A percentile compares a stretch with the other conserved stretches of the same genome.
These are phyloP conservation scores for Metarhizium anisopliae DNA, from an alignment of 2,329 filamentous ascomycete species.

Conservation along the genomic window DNA sequence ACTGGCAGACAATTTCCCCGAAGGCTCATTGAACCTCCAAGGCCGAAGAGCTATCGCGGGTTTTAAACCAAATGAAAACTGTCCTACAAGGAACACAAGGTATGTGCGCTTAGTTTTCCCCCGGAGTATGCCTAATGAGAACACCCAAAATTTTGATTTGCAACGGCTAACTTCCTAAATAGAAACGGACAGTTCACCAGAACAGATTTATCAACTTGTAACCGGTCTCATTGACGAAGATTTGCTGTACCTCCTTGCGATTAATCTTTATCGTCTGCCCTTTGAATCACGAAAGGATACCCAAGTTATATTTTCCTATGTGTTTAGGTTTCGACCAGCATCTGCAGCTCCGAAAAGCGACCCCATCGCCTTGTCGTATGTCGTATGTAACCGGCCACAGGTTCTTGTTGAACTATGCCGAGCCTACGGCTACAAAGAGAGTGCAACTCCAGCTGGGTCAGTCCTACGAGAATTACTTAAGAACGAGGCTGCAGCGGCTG, in stretches of 20 bases:
- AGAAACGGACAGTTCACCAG: slow-evolving; percentile 81
- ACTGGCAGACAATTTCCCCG: slow-evolving; percentile 10
- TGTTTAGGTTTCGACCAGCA: slow-evolving; percentile 78
- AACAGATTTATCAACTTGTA: slow-evolving; percentile 81
- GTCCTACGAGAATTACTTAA: slow-evolving; percentile 83
- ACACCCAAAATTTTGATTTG: not conserved
- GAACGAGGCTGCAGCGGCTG: slow-evolving; percentile 80
- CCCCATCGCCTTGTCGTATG: slow-evolving; percentile 78
- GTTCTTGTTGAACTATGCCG: slow-evolving; percentile 82
- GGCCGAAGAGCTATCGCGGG: slow-evolving; percentile 81
- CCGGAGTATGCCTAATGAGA: not conserved
- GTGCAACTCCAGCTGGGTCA: slow-evolving; percentile 82
- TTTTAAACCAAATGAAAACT: slow-evolving; percentile 84
- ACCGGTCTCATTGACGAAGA: slow-evolving; percentile 82
- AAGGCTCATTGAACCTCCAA: slow-evolving; percentile 24
- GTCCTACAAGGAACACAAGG: slow-evolving; percentile 89
- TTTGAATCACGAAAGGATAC: slow-evolving; percentile 96
- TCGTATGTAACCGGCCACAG: slow-evolving; percentile 77
- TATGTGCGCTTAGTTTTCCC: slow-evolving; percentile 30
- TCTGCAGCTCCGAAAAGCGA: slow-evolving; percentile 60
- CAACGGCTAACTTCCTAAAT: not conserved
- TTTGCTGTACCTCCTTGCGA: slow-evolving; percentile 73
- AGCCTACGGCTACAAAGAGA: slow-evolving; percentile 84
- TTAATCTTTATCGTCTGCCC: slow-evolving; percentile 73
- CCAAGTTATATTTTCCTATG: slow-evolving; percentile 90